These are phyloP conservation scores for Plasmodium fragile DNA, from an alignment of 169 alveolate genomes.

Conservation along the genomic window DNA sequence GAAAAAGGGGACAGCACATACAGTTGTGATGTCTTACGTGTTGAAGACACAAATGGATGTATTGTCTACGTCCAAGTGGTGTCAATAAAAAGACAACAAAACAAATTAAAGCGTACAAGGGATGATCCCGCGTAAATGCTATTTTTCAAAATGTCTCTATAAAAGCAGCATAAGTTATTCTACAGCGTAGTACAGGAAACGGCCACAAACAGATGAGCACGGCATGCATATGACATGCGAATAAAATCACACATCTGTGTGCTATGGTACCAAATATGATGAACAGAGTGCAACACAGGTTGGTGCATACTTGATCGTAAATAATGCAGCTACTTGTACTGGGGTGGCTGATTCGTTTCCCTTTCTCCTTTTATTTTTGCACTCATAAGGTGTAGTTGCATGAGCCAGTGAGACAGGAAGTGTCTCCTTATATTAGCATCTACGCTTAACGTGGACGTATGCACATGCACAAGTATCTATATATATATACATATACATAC, in stretches of 20 bases:
- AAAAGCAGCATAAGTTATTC: neutral
- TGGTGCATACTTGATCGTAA: neutral
- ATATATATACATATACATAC: neutral
- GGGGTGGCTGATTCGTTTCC: neutral
- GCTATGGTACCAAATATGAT: neutral
- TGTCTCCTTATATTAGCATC: neutral
- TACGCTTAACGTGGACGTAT: neutral
- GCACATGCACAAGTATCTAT: neutral
- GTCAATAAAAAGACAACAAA: neutral
- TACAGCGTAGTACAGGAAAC: neutral
- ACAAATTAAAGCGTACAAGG: neutral
- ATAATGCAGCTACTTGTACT: neutral
- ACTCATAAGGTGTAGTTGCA: neutral
- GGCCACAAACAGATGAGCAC: neutral
- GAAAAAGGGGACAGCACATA: neutral
- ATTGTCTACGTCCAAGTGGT: neutral
- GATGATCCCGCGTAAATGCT: neutral
- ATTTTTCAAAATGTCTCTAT: neutral
- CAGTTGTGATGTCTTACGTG: neutral
- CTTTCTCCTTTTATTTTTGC: neutral
- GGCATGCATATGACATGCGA: neutral
- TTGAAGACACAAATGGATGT: neutral
- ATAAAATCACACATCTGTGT: neutral
- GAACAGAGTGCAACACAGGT: neutral
- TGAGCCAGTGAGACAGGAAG: neutral